Percentiles rank a stretch among this genome's conserved stretches.
Conservation (phyloP, 2,329 filamentous ascomycete species). For the Sporothrix brasiliensis region DNA sequence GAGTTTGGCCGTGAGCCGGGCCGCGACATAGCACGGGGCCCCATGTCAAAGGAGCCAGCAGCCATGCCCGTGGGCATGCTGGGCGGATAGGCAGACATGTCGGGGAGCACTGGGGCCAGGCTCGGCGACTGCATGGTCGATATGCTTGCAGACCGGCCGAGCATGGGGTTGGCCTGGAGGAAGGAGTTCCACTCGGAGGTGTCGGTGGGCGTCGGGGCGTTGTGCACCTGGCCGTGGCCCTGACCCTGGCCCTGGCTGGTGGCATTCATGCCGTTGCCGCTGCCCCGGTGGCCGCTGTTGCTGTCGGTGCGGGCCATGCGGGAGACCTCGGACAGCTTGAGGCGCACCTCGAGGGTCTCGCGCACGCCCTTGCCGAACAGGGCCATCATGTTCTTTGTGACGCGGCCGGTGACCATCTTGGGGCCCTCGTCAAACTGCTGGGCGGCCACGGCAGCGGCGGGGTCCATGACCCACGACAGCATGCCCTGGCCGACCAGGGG, state of each 20-base stretch:
- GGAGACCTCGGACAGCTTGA: constrained; percentile 79
- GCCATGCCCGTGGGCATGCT: not conserved
- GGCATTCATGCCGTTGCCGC: constrained; percentile 15
- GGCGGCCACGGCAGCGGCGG: constrained; percentile 36
- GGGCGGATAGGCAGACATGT: constrained; percentile 31
- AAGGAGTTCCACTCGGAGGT: constrained; percentile 78
- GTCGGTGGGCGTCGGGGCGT: constrained; percentile 59
- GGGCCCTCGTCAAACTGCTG: constrained; percentile 55
- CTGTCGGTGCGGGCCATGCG: constrained; percentile 51
- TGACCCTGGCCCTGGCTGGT: not conserved
- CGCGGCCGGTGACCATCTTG: constrained; percentile 79
- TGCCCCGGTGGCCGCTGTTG: constrained; percentile 30
- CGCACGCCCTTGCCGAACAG: constrained; percentile 80
- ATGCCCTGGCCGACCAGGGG: constrained; percentile 95
- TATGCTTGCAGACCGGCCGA: constrained; percentile 47
- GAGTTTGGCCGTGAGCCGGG: constrained; percentile 33
- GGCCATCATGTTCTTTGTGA: constrained; percentile 82
- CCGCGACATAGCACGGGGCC: constrained; percentile 17
- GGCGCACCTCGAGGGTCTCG: constrained; percentile 90
- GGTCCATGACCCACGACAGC: constrained; percentile 78
- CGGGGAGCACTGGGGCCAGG: constrained; percentile 38
- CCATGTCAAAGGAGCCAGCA: constrained; percentile 29
- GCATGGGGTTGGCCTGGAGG: constrained; percentile 67
- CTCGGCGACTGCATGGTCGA: constrained; percentile 45
- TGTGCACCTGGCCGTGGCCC: constrained; percentile 29